Evolutionary conservation across 768 basidiomycete species (phyloP).

Genomic region (Mycena pura): DNA sequence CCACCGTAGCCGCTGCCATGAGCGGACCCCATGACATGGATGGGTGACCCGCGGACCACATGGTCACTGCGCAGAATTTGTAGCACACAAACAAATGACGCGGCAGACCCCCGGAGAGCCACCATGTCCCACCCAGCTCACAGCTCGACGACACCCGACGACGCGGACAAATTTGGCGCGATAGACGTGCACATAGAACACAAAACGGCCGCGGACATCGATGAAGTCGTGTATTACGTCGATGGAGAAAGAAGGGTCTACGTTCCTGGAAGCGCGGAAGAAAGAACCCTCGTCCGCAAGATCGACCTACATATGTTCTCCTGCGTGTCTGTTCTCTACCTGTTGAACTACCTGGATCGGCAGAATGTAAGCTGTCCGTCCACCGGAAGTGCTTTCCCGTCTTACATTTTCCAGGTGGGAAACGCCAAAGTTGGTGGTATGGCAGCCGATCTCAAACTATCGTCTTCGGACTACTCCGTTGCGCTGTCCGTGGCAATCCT

Average conservation of each 20-base stretch:
- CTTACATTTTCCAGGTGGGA: slow-evolving; percentile 12
- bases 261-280: slow-evolving; percentile 19
- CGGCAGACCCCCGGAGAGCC: slow-evolving; percentile 8
- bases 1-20: too few species aligned
- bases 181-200: slow-evolving; percentile 16
- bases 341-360: slow-evolving; percentile 24
- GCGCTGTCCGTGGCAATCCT: slow-evolving; percentile 16
- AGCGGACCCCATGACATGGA: slow-evolving; percentile 11
- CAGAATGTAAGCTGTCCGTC: slow-evolving; percentile 15
- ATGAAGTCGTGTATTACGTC: slow-evolving; percentile 19
- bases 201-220: slow-evolving; percentile 1
- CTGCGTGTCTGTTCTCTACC: slow-evolving; percentile 19
- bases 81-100: slow-evolving; percentile 18
- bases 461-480: slow-evolving; percentile 20
- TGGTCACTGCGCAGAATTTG: slow-evolving; percentile 11
- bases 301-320: slow-evolving; percentile 22
- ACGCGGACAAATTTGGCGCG: slow-evolving; percentile 17
- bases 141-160: slow-evolving; percentile 14
- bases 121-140: slow-evolving; percentile 21
- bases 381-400: slow-evolving; percentile 1
- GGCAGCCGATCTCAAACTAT: slow-evolving; percentile 20
- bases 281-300: slow-evolving; percentile 19
- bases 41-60: slow-evolving; percentile 12
- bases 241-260: slow-evolving; percentile 18
- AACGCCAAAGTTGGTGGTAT: slow-evolving; percentile 23